Evolutionary conservation across 371 early-diverging fungal species (phyloP).

Genomic region (Mortierella sp.): DNA sequence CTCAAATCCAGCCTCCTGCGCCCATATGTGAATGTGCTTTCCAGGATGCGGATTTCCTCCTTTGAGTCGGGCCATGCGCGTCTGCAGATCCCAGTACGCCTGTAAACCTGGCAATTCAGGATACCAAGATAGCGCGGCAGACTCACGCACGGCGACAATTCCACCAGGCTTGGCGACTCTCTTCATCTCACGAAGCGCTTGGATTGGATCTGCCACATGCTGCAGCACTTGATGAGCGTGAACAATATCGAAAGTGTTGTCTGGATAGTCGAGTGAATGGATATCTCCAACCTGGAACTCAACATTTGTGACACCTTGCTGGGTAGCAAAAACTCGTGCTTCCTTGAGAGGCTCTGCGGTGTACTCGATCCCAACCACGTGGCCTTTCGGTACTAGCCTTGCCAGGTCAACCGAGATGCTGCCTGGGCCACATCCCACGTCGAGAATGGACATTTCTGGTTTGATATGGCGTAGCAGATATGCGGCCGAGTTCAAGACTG

Average conservation of each 20-base stretch:
- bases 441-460: slow-evolving; percentile 23
- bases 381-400: slow-evolving; percentile 18
- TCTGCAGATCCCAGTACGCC: slow-evolving; percentile 8
- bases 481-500: slow-evolving; percentile 13
- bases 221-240: slow-evolving; percentile 30
- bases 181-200: slow-evolving; percentile 24
- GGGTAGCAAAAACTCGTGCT: slow-evolving; percentile 11
- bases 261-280: slow-evolving; percentile 21
- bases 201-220: slow-evolving; percentile 23
- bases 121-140: slow-evolving; percentile 7
- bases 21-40: slow-evolving; percentile 15
- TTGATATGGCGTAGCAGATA: slow-evolving; percentile 13
- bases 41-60: slow-evolving; percentile 27
- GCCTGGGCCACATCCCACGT: slow-evolving; percentile 29
- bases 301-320: slow-evolving; percentile 18
- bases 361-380: slow-evolving; percentile 28
- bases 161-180: slow-evolving; percentile 18
- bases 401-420: slow-evolving; percentile 26
- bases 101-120: slow-evolving; percentile 18
- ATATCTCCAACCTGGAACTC: slow-evolving; percentile 24
- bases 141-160: slow-evolving; percentile 24
- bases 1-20: slow-evolving; percentile 23
- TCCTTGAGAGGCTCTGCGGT: slow-evolving; percentile 10
- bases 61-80: slow-evolving; percentile 14
- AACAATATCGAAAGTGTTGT: slow-evolving; percentile 26